Conservation (phyloP, 1,139 yeast species). For the Candida freyschussii region DNA sequence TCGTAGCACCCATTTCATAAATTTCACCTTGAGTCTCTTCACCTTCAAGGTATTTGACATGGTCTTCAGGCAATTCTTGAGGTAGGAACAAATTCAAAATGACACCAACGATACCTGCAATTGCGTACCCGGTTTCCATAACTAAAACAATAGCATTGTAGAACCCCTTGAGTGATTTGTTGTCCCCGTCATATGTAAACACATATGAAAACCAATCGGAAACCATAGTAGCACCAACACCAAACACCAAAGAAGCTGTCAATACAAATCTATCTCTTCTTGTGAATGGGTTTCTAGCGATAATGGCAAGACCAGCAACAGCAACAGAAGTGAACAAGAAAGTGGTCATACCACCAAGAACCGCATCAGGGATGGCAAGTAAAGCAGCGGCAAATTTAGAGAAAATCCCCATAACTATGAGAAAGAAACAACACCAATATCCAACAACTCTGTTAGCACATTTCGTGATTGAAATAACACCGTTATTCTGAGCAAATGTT, state of each 20-base stretch:
- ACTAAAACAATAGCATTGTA: conserved; percentile 75
- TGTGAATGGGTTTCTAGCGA: conserved; percentile 69
- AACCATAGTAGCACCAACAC: conserved; percentile 75
- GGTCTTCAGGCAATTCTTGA: conserved; percentile 42
- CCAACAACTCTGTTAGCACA: conserved; percentile 87
- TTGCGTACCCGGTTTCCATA: conserved; percentile 84
- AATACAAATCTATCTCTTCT: conserved; percentile 84
- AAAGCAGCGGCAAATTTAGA: conserved; percentile 88
- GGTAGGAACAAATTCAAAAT: conserved; percentile 68
- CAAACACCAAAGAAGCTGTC: conserved; percentile 71
- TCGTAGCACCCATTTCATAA: conserved; percentile 15
- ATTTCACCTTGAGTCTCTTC: conserved; percentile 8
- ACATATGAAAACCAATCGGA: conserved; percentile 69
- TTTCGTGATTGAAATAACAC: conserved; percentile 85
- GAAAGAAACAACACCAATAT: conserved; percentile 82
- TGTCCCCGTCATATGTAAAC: conserved; percentile 71
- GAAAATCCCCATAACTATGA: conserved; percentile 80
- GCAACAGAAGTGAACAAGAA: conserved; percentile 86
- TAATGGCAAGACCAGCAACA: conserved; percentile 80
- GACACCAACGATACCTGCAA: conserved; percentile 74
- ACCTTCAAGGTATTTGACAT: conserved; percentile 13
- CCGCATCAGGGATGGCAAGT: conserved; percentile 78
- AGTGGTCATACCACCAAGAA: conserved; percentile 90
- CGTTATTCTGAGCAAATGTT: conserved; percentile 90
- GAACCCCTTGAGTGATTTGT: conserved; percentile 63